A percentile compares a stretch with the other conserved stretches of the same genome.
These are phyloP conservation scores for Monosporozyma yasuniensis DNA, from an alignment of 805 yeast species.

Conservation along the genomic window DNA sequence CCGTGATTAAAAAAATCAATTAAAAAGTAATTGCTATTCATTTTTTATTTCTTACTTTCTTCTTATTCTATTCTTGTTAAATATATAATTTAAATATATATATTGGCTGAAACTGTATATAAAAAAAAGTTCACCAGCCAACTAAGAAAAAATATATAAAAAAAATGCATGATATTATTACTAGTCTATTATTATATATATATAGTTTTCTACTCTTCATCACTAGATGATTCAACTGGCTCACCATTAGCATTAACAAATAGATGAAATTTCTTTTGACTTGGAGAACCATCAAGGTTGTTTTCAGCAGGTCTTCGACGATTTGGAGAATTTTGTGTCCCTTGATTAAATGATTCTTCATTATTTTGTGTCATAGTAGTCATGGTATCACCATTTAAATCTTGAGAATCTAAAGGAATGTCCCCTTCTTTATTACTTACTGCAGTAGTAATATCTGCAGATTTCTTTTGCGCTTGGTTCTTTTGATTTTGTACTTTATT, in stretches of 20 bases:
- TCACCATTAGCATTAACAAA: background rate
- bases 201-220: background rate
- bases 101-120: background rate
- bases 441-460: too few relatives aligned
- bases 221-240: background rate
- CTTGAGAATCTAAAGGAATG: background rate
- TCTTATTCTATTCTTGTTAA: background rate
- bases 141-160: too few relatives aligned
- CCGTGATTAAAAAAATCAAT: conserved; percentile 1
- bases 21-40: too few relatives aligned
- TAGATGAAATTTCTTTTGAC: background rate
- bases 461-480: background rate
- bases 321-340: background rate
- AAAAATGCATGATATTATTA: background rate
- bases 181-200: too few relatives aligned
- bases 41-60: too few relatives aligned
- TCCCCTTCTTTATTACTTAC: background rate
- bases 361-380: background rate
- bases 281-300: background rate
- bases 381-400: background rate
- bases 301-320: background rate
- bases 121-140: background rate
- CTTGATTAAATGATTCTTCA: background rate
- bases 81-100: background rate
- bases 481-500: background rate